A percentile compares a stretch with the other conserved stretches of the same genome.
Evolutionary conservation across 371 early-diverging fungal genomes (phyloP).

Genomic region (Thermomucor indicae-seudaticae): DNA sequence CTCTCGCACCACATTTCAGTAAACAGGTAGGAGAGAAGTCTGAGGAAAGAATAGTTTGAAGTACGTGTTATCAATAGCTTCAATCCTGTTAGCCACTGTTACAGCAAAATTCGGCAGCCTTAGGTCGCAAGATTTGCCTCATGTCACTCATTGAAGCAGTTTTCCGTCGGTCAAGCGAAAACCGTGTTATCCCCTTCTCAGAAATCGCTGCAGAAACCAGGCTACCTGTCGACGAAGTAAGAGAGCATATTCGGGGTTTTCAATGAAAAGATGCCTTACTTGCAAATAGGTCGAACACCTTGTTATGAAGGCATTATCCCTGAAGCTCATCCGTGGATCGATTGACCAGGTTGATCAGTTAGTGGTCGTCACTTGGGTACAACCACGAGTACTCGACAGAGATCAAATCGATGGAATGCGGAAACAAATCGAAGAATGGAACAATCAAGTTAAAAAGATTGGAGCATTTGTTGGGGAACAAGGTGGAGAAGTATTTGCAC

Average conservation of each 20-base stretch:
- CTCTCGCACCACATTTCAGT: slow-evolving; percentile 68
- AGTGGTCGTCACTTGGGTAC: slow-evolving; percentile 92
- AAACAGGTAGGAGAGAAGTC: slow-evolving; percentile 52
- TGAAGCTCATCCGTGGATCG: slow-evolving; percentile 88
- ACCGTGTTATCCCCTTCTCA: slow-evolving; percentile 78
- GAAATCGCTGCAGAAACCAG: slow-evolving; percentile 87
- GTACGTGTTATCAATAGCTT: not conserved
- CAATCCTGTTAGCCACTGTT: slow-evolving; percentile 70
- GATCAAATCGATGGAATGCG: slow-evolving; percentile 81
- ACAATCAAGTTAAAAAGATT: slow-evolving; percentile 52
- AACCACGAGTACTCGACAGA: slow-evolving; percentile 92
- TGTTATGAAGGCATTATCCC: slow-evolving; percentile 94
- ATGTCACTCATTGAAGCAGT: slow-evolving; percentile 95
- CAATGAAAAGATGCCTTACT: not conserved
- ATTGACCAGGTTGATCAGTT: slow-evolving; percentile 93
- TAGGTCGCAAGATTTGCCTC: slow-evolving; percentile 93
- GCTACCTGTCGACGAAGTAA: slow-evolving; percentile 71
- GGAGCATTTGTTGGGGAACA: slow-evolving; percentile 57
- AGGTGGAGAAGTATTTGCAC: slow-evolving; percentile 49
- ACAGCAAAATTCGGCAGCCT: slow-evolving; percentile 62
- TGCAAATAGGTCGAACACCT: slow-evolving; percentile 94
- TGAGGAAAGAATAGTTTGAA: not conserved
- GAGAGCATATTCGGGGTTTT: not conserved
- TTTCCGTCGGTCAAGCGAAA: slow-evolving; percentile 82
- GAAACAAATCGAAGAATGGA: slow-evolving; percentile 55